phyloP scores from a whole-genome alignment of 108 stramenopile genomes.

The Skeletonema marinoi region DNA sequence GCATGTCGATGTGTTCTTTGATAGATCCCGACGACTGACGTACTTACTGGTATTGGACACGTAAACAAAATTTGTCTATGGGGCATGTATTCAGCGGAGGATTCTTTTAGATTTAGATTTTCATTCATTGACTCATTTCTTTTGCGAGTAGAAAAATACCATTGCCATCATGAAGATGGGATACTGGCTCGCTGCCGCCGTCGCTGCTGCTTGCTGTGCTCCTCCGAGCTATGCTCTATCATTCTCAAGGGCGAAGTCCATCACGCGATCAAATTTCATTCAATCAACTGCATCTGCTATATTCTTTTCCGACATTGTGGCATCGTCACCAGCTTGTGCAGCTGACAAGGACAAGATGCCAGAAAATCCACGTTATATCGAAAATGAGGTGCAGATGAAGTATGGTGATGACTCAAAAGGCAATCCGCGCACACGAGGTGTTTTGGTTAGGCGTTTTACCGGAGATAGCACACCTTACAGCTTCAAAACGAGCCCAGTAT shows the following conservation, averaged over 20 bases:
- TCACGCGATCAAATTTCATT: slow-evolving; percentile 35
- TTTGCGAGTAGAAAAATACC: too few relatives aligned
- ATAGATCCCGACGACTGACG: too few relatives aligned
- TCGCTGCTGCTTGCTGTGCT: slow-evolving; percentile 5
- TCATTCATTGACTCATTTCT: too few relatives aligned
- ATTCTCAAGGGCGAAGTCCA: slow-evolving; percentile 5
- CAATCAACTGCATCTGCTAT: slow-evolving; percentile 32
- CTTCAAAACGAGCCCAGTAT: slow-evolving; percentile 63
- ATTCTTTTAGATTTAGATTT: too few relatives aligned
- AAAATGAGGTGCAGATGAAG: slow-evolving; percentile 80
- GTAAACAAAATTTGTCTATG: too few relatives aligned
- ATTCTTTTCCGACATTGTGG: slow-evolving; percentile 14
- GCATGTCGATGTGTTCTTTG: too few relatives aligned
- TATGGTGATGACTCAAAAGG: slow-evolving; percentile 65
- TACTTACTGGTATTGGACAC: too few relatives aligned
- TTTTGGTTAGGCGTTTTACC: slow-evolving; percentile 78
- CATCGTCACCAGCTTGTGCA: slow-evolving; percentile 29
- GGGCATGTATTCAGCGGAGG: too few relatives aligned
- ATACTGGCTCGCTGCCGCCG: not conserved
- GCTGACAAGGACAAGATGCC: slow-evolving; percentile 11
- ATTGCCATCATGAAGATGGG: not conserved
- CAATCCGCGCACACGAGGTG: slow-evolving; percentile 77
- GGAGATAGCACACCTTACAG: slow-evolving; percentile 83
- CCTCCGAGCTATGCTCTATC: slow-evolving; percentile 21
- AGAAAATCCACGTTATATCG: slow-evolving; percentile 69